Base-by-base conservation (phyloP, 345 rosid species). In the Brassica juncea region DNA sequence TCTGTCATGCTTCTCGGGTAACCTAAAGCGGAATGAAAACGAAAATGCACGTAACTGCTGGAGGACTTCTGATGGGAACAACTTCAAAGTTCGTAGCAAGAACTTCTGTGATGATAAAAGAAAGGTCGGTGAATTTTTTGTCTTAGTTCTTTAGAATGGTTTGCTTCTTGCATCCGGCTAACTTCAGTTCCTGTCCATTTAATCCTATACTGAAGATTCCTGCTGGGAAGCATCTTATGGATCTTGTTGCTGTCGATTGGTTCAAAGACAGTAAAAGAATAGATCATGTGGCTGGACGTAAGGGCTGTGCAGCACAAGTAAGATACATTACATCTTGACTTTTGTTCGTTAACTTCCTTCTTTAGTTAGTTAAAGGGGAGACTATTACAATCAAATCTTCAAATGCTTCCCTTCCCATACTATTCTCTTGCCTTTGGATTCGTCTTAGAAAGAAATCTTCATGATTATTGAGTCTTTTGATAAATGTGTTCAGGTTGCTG, bases 211-310 rank as follows among this genome's bases (percentile, higher is more conserved):
- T 63, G 70, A 84, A 96, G 99, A 44, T 88, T 81, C 92, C 97
- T 76, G 98, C 97, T 1, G 97, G 98, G 79, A 96, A 93, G 81
- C 97, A 87, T 84, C 86, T 88, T 70, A 90, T 93, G 99, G 97
- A 92, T 85, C 98, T 96, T 4, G 97, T 96, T 80, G 97, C 99
- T 80, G 98, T 96, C 63, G 99, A 96, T 82, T 93, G 99, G 99
- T 93, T 96, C 85, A 96, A 96, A 85, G 98, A 93, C 77, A 85
- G 85, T 58, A 96, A 92, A 87, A 88, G 97, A 86, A 90, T 96
- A 89, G 99, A 96, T 81, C 97, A 93, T 83, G 98, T 93, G 55
- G 92, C 89, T 67, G 86, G 92, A 85, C 94, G 92, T 73, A 91
- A 85, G 80, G 98, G 97, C 81, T 96, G 99, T 73, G 97, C 98